These are phyloP conservation scores for Aegle marmelos DNA, from an alignment of 345 rosid genomes.

Conservation along the genomic window DNA sequence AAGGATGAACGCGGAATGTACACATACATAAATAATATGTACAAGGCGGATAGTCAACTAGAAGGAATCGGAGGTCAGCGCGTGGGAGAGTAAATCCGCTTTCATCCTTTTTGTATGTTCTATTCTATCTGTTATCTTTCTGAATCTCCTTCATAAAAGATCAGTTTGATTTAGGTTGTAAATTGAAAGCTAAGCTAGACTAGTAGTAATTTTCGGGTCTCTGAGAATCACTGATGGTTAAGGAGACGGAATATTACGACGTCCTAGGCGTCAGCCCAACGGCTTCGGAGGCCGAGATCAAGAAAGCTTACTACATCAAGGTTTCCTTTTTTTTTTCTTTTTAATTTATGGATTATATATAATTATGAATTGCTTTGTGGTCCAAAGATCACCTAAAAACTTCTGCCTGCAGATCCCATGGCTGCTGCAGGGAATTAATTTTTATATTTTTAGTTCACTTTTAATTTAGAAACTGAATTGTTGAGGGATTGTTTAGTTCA, in stretches of 20 bases:
- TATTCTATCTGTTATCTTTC: background rate
- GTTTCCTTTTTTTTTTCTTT: slow-evolving; percentile 29
- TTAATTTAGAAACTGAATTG: background rate
- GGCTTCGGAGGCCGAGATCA: slow-evolving; percentile 91
- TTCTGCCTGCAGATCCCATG: slow-evolving; percentile 4
- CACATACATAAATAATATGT: too few species aligned
- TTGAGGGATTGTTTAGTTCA: background rate
- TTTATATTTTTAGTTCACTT: background rate
- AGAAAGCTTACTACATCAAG: slow-evolving; percentile 95
- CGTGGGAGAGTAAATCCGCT: background rate
- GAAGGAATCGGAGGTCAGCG: slow-evolving; percentile 10
- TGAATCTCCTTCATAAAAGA: background rate
- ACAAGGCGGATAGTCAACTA: background rate
- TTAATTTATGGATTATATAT: background rate
- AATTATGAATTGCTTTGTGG: slow-evolving; percentile 3
- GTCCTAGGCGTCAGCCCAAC: slow-evolving; percentile 88
- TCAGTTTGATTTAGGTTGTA: background rate
- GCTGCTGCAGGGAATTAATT: background rate
- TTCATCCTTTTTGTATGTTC: background rate
- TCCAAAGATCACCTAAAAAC: background rate
- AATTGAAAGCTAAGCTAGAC: background rate
- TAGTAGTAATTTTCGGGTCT: background rate
- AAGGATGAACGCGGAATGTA: background rate
- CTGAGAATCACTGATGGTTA: slow-evolving; percentile 54
- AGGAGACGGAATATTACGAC: slow-evolving; percentile 92